A percentile compares a stretch with the other conserved stretches of the same genome.
phyloP scores from a whole-genome alignment of 1,139 yeast genomes.

The Zhuliangozyma blackwelliae region DNA sequence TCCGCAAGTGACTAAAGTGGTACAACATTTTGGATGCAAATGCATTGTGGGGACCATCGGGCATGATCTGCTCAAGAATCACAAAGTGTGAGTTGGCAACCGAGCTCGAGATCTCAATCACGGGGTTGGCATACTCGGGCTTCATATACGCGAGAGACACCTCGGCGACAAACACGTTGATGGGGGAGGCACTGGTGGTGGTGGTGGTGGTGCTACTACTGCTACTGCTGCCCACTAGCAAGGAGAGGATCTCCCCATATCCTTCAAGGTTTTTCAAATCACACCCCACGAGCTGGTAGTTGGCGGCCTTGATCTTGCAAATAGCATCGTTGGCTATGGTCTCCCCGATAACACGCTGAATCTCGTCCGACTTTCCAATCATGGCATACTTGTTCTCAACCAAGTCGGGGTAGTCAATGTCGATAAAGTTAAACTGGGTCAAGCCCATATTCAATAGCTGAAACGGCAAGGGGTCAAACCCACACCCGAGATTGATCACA shows the following conservation, averaged over 20 bases:
- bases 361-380: conserved; percentile 46
- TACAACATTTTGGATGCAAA: conserved; percentile 73
- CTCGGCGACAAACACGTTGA: conserved; percentile 70
- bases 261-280: conserved; percentile 51
- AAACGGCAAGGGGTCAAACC: conserved; percentile 76
- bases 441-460: conserved; percentile 38
- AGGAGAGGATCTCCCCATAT: conserved; percentile 36
- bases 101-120: conserved; percentile 48
- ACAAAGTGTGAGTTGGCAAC: conserved; percentile 57
- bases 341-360: conserved; percentile 44
- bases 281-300: conserved; percentile 66
- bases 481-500: conserved; percentile 75
- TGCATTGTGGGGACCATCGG: conserved; percentile 58
- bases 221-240: conserved; percentile 1
- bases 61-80: conserved; percentile 68
- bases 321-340: conserved; percentile 9
- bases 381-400: conserved; percentile 49
- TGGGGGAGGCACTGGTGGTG: conserved; percentile 11
- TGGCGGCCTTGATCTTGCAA: conserved; percentile 37
- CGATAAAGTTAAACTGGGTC: conserved; percentile 43
- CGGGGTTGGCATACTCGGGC: conserved; percentile 60
- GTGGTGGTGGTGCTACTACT: conserved; percentile 8
- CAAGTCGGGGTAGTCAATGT: conserved; percentile 73
- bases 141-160: conserved; percentile 82
- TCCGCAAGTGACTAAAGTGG: conserved; percentile 63